These are phyloP conservation scores for Baeospora myosura DNA, from an alignment of 1,284 basidiomycete genomes.

Conservation along the genomic window DNA sequence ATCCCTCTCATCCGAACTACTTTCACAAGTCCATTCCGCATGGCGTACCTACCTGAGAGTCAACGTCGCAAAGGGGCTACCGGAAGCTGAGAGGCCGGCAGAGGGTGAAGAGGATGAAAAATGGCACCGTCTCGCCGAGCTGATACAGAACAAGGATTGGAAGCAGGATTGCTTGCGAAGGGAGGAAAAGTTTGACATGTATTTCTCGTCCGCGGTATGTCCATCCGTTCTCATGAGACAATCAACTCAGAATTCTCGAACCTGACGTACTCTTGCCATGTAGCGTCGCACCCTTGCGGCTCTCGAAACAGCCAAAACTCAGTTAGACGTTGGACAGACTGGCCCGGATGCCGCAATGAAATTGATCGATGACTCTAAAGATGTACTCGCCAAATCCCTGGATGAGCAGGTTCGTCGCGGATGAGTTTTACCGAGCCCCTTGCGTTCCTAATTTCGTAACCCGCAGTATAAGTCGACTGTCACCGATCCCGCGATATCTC, in stretches of 20 bases:
- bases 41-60: constrained; percentile 62
- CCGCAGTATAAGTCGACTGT: constrained; percentile 71
- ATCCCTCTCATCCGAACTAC: constrained; percentile 50
- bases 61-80: constrained; percentile 53
- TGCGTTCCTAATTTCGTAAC: constrained; percentile 1
- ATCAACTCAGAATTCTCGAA: constrained; percentile 13
- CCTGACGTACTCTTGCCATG: constrained; percentile 14
- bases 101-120: constrained; percentile 41
- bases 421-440: background rate
- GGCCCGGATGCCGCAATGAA: constrained; percentile 44
- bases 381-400: constrained; percentile 67
- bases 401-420: constrained; percentile 64
- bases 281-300: constrained; percentile 52
- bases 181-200: constrained; percentile 90
- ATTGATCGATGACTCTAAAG: constrained; percentile 68
- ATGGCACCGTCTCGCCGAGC: constrained; percentile 49
- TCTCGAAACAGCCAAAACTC: constrained; percentile 35
- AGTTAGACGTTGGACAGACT: constrained; percentile 32
- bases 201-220: constrained; percentile 69
- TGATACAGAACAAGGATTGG: constrained; percentile 52
- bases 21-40: constrained; percentile 53
- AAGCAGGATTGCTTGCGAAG: constrained; percentile 62
- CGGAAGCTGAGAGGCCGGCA: constrained; percentile 35
- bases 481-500: constrained; percentile 83
- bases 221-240: constrained; percentile 7